Conservation (phyloP, 192 early-diverging fungal species). For the Mortierella antarctica region DNA sequence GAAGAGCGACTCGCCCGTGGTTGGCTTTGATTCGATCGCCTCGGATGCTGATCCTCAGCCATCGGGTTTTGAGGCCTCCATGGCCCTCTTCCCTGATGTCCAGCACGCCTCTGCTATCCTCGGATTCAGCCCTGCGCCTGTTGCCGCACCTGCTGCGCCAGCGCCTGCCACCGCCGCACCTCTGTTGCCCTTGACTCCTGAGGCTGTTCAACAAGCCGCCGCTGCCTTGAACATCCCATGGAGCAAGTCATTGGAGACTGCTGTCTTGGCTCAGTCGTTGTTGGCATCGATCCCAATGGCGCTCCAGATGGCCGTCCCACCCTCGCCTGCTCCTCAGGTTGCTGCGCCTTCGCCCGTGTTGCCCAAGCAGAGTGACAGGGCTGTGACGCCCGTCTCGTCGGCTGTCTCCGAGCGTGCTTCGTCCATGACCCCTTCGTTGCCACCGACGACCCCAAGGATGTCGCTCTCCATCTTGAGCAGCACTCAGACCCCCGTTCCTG, state of each 20-base stretch:
- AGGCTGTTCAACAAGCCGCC: constrained; percentile 49
- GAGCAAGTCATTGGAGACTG: constrained; percentile 51
- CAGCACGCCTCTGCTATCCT: not conserved
- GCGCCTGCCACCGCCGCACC: not conserved
- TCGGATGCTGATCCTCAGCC: constrained; percentile 34
- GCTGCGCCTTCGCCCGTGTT: constrained; percentile 11
- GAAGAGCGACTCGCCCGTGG: constrained; percentile 34
- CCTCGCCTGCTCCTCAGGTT: constrained; percentile 1
- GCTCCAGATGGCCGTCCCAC: constrained; percentile 26
- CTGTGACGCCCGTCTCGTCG: constrained; percentile 13
- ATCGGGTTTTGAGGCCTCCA: constrained; percentile 15
- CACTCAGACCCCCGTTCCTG: constrained; percentile 36
- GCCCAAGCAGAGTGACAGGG: constrained; percentile 24
- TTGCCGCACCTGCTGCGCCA: constrained; percentile 3
- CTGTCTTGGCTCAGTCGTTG: constrained; percentile 51
- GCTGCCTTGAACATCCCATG: constrained; percentile 53
- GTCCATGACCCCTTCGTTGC: constrained; percentile 20
- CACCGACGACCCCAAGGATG: constrained; percentile 32
- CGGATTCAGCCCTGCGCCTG: not conserved
- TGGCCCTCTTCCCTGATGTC: constrained; percentile 45
- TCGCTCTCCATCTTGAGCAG: constrained; percentile 53
- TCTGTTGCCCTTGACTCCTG: constrained; percentile 40
- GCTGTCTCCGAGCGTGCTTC: constrained; percentile 15
- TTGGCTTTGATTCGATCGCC: constrained; percentile 47
- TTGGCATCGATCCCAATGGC: constrained; percentile 51